A percentile compares a stretch with the other conserved stretches of the same genome.
Conservation (phyloP, 2,329 filamentous ascomycete genomes). For the Elsinoe perseae region DNA sequence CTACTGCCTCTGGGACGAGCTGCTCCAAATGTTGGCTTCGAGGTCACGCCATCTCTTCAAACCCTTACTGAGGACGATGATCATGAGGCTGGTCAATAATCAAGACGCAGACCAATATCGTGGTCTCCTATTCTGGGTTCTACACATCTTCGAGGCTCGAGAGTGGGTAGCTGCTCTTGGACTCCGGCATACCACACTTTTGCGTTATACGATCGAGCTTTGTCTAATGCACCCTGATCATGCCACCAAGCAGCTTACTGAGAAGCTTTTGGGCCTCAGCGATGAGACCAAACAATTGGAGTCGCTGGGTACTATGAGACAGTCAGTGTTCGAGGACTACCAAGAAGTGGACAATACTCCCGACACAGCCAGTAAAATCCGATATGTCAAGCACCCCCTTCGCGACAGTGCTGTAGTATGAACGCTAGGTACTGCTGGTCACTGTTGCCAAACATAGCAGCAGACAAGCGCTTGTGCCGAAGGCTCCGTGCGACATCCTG, state of each 20-base stretch:
- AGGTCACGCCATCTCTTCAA: not conserved
- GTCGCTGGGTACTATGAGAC: not conserved
- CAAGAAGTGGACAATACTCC: not conserved
- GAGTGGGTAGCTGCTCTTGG: not conserved
- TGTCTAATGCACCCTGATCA: conserved; percentile 33
- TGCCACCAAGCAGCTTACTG: conserved; percentile 33
- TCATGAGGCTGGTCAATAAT: not conserved
- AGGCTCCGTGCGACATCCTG: too few relatives aligned
- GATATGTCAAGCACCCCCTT: not conserved
- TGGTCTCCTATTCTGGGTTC: not conserved
- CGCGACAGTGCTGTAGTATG: not conserved
- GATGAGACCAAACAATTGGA: not conserved
- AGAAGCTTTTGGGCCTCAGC: not conserved
- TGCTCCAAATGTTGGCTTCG: not conserved
- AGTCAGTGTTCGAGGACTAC: not conserved
- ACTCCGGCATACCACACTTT: not conserved
- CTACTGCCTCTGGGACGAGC: not conserved
- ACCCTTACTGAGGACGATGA: not conserved
- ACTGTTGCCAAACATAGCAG: too few relatives aligned
- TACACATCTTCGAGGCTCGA: not conserved
- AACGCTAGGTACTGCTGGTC: not conserved
- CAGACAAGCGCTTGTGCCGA: too few relatives aligned
- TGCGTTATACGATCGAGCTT: conserved; percentile 19
- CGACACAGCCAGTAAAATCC: not conserved
- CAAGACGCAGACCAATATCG: not conserved